Base-by-base conservation (phyloP, 1,139 yeast genomes). In the Nakaseomyces glabratus region DNA sequence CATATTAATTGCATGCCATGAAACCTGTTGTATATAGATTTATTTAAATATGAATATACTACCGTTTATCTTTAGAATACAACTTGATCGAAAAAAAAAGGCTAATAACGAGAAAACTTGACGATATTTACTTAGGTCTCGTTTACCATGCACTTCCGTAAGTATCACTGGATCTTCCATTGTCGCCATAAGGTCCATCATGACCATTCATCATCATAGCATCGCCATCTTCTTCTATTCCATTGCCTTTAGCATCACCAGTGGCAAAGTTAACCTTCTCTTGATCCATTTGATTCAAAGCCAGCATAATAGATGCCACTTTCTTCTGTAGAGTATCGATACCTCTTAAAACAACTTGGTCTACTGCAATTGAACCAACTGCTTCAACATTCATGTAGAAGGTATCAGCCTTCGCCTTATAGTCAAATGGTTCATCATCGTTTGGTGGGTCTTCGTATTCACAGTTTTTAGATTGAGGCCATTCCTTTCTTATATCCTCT, bases 391-490 rank as follows among this genome's bases (percentile, higher is more conserved):
- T 90, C 51, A 88, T 63, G 59, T 90, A 90, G 52, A 77, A 90
- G 43, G 76, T 76, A 32, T 72, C 66, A 1, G 98, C 94, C 50
- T 71, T 73, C 7, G 96, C 95, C 33, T 66, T 71, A 57, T 79
- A 86, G 57, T 93, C 96, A 55, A 88, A 88, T 7, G 73, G 72
- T 33, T 86, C 95, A 39, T 80, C 93, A 16, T 88, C 86, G 50
- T 76, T 77, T 18, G 96, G 95, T 11, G 90, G 85, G 57, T 90
- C 98, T 64, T 90, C 99, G 80, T 93, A 90, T 49, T 84, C 95
- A 47, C 93, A 76, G 61, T 93, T 90, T 45, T 73, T 74, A 32
- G 86, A 74, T 47, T 70, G 73, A 28, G 96, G 96, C 99, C 99
- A 90, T 65, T 90, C 99, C 31, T 70, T 73, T 28, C 74, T 85